phyloP scores from a whole-genome alignment of 257 asterid species.

The Parsonsia alboflavescens region DNA sequence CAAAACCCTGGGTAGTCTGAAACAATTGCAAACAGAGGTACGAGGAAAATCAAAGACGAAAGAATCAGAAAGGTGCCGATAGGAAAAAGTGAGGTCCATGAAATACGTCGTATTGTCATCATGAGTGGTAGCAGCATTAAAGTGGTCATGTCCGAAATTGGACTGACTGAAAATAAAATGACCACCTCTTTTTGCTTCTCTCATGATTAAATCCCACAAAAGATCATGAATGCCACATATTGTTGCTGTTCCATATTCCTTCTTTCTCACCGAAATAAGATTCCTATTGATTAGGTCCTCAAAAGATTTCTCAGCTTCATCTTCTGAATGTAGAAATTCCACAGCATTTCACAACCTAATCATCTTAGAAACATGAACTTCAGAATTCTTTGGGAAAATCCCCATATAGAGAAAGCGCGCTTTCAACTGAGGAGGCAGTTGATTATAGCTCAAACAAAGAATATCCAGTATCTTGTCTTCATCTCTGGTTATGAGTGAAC shows the following conservation, averaged over 20 bases:
- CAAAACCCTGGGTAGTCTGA: constrained; percentile 18
- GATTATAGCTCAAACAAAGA: not conserved
- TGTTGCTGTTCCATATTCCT: not conserved
- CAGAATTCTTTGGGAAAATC: too few species aligned
- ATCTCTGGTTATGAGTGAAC: not conserved
- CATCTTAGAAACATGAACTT: too few species aligned
- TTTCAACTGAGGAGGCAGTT: not conserved
- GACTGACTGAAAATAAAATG: not conserved
- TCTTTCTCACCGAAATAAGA: not conserved
- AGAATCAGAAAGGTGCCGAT: too few species aligned
- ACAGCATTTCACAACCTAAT: not conserved
- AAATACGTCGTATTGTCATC: not conserved
- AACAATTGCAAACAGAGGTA: not conserved
- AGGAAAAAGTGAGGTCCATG: not conserved
- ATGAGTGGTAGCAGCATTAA: not conserved
- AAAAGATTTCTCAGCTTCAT: not conserved
- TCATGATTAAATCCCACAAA: too few species aligned
- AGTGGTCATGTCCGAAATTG: not conserved
- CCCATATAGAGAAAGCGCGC: too few species aligned
- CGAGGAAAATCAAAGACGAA: too few species aligned
- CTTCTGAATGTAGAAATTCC: not conserved
- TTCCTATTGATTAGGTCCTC: not conserved
- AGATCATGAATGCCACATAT: too few species aligned
- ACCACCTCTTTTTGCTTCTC: too few species aligned
- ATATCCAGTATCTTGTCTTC: not conserved